Conservation (phyloP, 2,329 filamentous ascomycete genomes). For the Beauveria pseudobassiana region DNA sequence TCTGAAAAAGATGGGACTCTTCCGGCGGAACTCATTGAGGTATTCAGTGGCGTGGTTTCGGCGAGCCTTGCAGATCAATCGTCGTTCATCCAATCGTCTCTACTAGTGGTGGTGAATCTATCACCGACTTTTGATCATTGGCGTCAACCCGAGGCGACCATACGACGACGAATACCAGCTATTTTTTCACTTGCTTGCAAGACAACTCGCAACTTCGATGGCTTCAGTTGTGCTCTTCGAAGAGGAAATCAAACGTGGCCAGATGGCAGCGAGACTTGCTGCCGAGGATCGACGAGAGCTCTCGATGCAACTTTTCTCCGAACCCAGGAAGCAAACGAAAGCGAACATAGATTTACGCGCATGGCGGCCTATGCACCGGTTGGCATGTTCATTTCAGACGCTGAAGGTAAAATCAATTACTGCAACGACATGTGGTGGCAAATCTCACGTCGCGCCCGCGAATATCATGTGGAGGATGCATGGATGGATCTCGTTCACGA, state of each 20-base stretch:
- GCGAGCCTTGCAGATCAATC: conserved; percentile 60
- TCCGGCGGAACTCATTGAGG: conserved; percentile 55
- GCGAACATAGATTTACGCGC: conserved; percentile 71
- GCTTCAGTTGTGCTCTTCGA: conserved; percentile 78
- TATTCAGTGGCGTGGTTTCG: conserved; percentile 63
- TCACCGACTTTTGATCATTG: conserved; percentile 75
- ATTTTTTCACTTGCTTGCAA: conserved; percentile 66
- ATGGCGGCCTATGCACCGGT: conserved; percentile 82
- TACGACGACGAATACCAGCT: conserved; percentile 76
- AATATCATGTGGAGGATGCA: conserved; percentile 48
- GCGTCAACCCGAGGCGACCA: conserved; percentile 68
- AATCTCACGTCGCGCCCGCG: conserved; percentile 59
- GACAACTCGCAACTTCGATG: conserved; percentile 71
- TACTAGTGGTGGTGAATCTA: conserved; percentile 60
- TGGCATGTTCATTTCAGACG: conserved; percentile 77
- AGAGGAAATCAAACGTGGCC: conserved; percentile 70
- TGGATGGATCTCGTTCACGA: conserved; percentile 68
- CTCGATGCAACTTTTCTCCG: conserved; percentile 62
- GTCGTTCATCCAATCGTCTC: conserved; percentile 75
- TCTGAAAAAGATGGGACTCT: conserved; percentile 60
- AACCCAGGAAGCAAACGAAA: conserved; percentile 55
- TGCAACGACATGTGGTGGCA: conserved; percentile 75
- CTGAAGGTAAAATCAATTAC: conserved; percentile 63
- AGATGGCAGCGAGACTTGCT: conserved; percentile 65
- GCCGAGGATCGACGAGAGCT: conserved; percentile 71